Conservation (phyloP, 2,329 filamentous ascomycete genomes). For the Mariannaea sp. region DNA sequence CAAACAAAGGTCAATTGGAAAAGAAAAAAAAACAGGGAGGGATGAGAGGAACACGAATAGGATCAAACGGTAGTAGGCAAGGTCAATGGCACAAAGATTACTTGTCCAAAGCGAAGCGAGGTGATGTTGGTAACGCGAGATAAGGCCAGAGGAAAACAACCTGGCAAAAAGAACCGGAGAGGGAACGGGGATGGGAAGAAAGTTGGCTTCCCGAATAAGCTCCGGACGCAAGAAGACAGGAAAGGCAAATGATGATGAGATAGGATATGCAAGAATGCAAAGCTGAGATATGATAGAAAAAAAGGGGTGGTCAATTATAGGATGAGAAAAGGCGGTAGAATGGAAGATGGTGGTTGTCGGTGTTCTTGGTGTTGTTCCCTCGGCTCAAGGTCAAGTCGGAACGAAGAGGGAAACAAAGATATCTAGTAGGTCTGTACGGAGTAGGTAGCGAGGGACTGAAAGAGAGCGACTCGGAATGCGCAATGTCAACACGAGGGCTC, state of each 20-base stretch:
- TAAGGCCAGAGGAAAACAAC: neutral
- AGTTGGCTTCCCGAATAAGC: slow-evolving; percentile 5
- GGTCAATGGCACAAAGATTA: neutral
- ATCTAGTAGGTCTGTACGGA: too few species aligned
- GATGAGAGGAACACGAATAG: neutral
- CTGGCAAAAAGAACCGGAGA: neutral
- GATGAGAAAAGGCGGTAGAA: slow-evolving; percentile 4
- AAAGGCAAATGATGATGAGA: slow-evolving; percentile 1
- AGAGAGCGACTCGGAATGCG: slow-evolving; percentile 10
- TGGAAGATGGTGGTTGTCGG: neutral
- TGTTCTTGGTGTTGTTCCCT: too few species aligned
- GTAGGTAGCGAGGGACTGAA: neutral
- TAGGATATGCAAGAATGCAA: neutral
- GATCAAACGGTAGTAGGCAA: neutral
- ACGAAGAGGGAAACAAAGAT: too few species aligned
- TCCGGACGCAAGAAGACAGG: slow-evolving; percentile 12
- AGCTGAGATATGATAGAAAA: neutral
- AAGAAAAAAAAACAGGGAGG: too few species aligned
- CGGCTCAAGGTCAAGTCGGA: too few species aligned
- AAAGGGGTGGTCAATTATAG: neutral
- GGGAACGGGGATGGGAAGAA: neutral
- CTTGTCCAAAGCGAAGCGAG: neutral
- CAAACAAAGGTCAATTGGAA: too few species aligned
- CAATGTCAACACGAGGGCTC: slow-evolving; percentile 15
- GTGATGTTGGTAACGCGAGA: slow-evolving; percentile 1